Percentiles rank a stretch among this genome's conserved stretches.
Evolutionary conservation across 805 yeast genomes (phyloP).

Genomic region (Yamadazyma insecticola): DNA sequence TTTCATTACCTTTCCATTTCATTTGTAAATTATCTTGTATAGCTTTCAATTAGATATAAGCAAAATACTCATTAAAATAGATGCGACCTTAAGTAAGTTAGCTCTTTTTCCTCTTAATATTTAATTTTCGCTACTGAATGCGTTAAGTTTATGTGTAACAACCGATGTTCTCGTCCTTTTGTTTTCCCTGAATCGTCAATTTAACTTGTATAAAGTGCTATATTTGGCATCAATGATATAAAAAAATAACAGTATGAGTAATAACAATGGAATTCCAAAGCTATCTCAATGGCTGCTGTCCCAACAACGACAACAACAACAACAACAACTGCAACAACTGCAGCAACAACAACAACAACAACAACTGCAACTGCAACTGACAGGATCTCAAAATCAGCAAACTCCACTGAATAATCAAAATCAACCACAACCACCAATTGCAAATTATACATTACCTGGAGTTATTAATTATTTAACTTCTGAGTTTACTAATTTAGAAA

Average conservation of each 20-base stretch:
- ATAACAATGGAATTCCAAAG: background rate
- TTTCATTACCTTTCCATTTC: too few relatives aligned
- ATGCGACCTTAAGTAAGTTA: too few relatives aligned
- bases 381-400: constrained; percentile 8
- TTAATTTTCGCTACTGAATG: too few relatives aligned
- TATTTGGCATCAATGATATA: too few relatives aligned
- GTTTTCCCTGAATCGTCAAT: too few relatives aligned
- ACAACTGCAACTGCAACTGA: constrained; percentile 5
- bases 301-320: constrained; percentile 6
- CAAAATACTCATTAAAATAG: too few relatives aligned
- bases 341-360: constrained; percentile 6
- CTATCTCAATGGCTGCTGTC: constrained; percentile 5
- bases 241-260: constrained; percentile 3
- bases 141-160: too few relatives aligned
- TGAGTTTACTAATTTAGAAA: constrained; percentile 46
- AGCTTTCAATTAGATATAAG: too few relatives aligned
- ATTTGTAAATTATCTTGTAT: too few relatives aligned
- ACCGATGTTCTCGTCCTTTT: too few relatives aligned
- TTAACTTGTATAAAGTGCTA: too few relatives aligned
- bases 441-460: constrained; percentile 50
- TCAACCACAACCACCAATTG: constrained; percentile 28
- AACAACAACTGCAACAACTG: constrained; percentile 3
- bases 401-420: constrained; percentile 6
- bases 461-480: constrained; percentile 55
- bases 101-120: too few relatives aligned